These are phyloP conservation scores for Mollisia scopiformis DNA, from an alignment of 2,329 filamentous ascomycete genomes.

Conservation along the genomic window DNA sequence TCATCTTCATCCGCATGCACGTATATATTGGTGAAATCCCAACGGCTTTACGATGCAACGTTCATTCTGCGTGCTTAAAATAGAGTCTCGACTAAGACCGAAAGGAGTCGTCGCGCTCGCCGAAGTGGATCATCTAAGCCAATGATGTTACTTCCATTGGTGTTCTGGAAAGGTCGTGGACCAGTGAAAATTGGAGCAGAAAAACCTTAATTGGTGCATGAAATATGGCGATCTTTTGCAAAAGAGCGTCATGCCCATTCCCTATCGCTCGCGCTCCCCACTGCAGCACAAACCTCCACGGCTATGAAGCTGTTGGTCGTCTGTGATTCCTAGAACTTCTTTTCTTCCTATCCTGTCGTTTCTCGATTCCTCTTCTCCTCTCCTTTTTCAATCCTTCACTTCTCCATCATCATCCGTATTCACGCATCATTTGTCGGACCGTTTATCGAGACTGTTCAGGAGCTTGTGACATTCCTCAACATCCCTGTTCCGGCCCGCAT, in stretches of 20 bases:
- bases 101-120: background rate
- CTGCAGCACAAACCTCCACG: conserved; percentile 8
- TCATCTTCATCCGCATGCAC: background rate
- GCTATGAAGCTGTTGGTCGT: conserved; percentile 11
- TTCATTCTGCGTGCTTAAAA: conserved; percentile 1
- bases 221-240: background rate
- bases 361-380: conserved; percentile 6
- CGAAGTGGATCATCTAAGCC: conserved; percentile 1
- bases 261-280: conserved; percentile 3
- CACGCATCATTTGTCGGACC: background rate
- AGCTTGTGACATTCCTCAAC: conserved; percentile 19
- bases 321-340: background rate
- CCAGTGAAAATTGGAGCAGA: background rate
- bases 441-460: conserved; percentile 9
- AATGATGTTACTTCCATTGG: background rate
- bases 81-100: background rate
- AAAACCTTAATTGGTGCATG: background rate
- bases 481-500: conserved; percentile 19
- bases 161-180: conserved; percentile 8
- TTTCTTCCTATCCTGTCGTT: conserved; percentile 14
- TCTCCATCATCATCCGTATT: background rate
- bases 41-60: conserved; percentile 4
- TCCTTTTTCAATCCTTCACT: background rate
- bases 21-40: background rate
- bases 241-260: background rate